Base-by-base conservation (phyloP, 1,284 basidiomycete genomes). In the Melanopsichium pennsylvanicum region DNA sequence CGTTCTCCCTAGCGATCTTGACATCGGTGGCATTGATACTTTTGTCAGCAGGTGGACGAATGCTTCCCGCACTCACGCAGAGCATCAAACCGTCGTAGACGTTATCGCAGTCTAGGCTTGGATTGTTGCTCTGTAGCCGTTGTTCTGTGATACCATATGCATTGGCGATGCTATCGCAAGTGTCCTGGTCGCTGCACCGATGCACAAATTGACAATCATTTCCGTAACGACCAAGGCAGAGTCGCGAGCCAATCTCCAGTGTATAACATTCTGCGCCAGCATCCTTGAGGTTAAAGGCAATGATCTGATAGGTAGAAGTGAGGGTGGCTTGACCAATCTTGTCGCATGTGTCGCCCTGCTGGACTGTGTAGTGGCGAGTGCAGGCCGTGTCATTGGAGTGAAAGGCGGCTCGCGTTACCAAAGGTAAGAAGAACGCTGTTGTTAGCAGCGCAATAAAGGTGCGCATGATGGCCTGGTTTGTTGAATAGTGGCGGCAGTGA, bases 221-320 rank as follows among this genome's bases (percentile, higher is more conserved):
- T 19, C 75, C 75, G 36, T 72, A 77, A 18, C 72, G 67, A 10
- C 75, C 75, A 16, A 77, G 70, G 32, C 75, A 77, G 48, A 77
- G 64, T 9, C 37, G 29, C 87, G 86, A 86, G 39, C 85, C 86
- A 5, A 85, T 81, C 4, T 70, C 38, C 55, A 90, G 86, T 79
- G 89, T 88, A 70, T 79, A 73, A 83, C 90, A 90, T 3, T 38
- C 41, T 0, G 71, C 13, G 71, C 90, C 82, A 67, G 89, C 85
- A 51, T 75, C 70, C 46, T 63, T 74, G 0, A 82, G 50, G 81
- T 90, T 91, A 70, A 86, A 82, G 12, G 84, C 84, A 2, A 87
- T 85, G 41, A 91, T 86, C 81, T 91, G 89, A 82, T 88, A 90
- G 86, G 89, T 89, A 23, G 89, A 89, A 54, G 85, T 88, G 45